Evolutionary conservation across 805 yeast genomes (phyloP), one percentile per base, ranked within the genome.

Genomic region (Candida corydali): DNA sequence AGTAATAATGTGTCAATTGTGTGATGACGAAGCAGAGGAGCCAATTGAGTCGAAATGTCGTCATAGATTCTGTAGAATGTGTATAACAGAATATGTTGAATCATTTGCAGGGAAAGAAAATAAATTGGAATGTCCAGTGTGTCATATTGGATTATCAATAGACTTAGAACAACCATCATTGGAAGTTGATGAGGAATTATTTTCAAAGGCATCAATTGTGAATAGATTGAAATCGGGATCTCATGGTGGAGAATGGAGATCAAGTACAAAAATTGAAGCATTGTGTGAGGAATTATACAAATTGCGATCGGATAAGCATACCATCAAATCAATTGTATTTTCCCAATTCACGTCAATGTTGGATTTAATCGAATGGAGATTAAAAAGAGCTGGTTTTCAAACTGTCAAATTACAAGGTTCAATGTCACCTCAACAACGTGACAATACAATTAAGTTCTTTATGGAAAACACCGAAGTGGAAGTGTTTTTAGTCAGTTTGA

Each of bases 21-120:
- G 99, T 61, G 98, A 89, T 47, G 99, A 93, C 54, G 97, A 89
- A 59, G 97, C 98, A 0, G 98, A 93, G 59, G 99, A 93, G 42
- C 95, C 98, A 0, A 88, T 93, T 32, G 89, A 85, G 57, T 83
- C 96, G 2, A 86, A 83, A 54, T 93, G 99, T 58, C 96, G 85
- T 48, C 99, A 93, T 55, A 76, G 76, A 43, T 93, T 93, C 55
- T 93, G 99, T 56, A 75, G 99, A 19, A 70, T 93, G 69, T 93
- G 99, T 57, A 78, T 93, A 39, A 78, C 75, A 40, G 98, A 94
- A 59, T 93, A 93, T 52, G 77, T 83, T 32, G 96, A 89, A 45
- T 79, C 93, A 36, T 86, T 70, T 51, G 75, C 74, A 28, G 94
- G 93, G 3, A 70, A 63, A 12, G 68, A 63, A 25, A 63, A 65